Conservation (phyloP, 352 stramenopile species). For the Phytophthora sp. region DNA sequence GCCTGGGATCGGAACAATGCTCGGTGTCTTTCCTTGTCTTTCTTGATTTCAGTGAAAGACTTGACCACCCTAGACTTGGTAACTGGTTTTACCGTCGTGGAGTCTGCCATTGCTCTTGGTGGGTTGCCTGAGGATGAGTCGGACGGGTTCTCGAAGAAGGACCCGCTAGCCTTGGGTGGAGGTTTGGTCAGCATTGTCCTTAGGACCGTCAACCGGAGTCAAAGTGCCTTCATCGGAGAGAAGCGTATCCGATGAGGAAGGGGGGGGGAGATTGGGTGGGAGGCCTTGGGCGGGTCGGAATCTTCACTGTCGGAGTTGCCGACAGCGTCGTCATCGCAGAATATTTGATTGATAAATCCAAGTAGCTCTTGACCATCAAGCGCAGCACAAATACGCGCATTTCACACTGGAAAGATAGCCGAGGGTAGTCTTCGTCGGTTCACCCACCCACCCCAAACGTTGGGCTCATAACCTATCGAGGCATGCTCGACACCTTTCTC, state of each 20-base stretch:
- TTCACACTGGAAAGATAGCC: conserved; percentile 17
- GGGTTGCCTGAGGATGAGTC: no score
- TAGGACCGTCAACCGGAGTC: neutral
- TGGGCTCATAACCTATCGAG: neutral
- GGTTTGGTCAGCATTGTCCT: neutral
- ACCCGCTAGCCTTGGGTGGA: no score
- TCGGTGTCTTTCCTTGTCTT: no score
- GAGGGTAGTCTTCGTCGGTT: conserved; percentile 9
- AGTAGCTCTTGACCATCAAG: conserved; percentile 15
- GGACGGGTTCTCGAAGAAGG: no score
- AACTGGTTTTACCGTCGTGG: no score
- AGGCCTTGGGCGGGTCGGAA: neutral
- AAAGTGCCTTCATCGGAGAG: neutral
- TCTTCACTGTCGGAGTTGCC: neutral
- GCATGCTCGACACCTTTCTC: no score
- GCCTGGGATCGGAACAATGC: no score
- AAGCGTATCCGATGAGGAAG: neutral
- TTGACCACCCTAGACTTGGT: no score
- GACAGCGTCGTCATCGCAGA: conserved; percentile 6
- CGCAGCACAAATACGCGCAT: neutral
- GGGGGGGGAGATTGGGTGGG: neutral
- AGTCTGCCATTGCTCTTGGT: no score
- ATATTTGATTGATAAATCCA: conserved; percentile 13
- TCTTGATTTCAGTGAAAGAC: no score
- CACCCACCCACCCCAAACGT: conserved; percentile 14